Percentiles rank a stretch among this genome's conserved stretches.
These are phyloP conservation scores for Mollisia scopiformis DNA, from an alignment of 2,329 filamentous ascomycete species.

Conservation along the genomic window DNA sequence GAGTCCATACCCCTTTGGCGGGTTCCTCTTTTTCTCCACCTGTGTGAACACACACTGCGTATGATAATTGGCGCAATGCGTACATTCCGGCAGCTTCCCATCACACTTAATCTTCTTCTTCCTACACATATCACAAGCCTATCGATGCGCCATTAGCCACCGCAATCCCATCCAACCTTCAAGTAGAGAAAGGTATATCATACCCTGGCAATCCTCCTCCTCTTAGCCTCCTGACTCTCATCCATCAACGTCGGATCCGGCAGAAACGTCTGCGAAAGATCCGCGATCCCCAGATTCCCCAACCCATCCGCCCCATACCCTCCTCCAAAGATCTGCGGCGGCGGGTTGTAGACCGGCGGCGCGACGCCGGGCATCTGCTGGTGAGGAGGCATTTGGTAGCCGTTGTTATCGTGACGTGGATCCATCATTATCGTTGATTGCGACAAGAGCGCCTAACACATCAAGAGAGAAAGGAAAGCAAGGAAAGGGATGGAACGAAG, in stretches of 20 bases:
- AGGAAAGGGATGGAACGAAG: neutral
- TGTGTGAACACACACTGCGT: conserved; percentile 97
- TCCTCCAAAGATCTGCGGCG: conserved; percentile 71
- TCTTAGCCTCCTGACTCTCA: conserved; percentile 76
- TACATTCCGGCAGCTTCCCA: conserved; percentile 91
- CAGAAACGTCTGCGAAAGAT: conserved; percentile 59
- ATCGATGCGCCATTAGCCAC: conserved; percentile 36
- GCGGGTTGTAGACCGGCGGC: conserved; percentile 66
- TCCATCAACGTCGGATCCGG: conserved; percentile 60
- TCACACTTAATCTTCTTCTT: conserved; percentile 99
- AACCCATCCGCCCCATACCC: conserved; percentile 59
- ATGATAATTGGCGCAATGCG: conserved; percentile 97
- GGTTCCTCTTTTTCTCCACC: conserved; percentile 97
- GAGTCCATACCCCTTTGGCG: conserved; percentile 82
- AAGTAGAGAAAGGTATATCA: conserved; percentile 35
- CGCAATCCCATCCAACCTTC: neutral
- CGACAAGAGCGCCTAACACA: no score
- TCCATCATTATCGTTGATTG: conserved; percentile 29
- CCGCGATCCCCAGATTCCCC: conserved; percentile 58
- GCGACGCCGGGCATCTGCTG: conserved; percentile 52
- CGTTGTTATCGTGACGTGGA: conserved; percentile 42
- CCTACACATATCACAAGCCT: conserved; percentile 74
- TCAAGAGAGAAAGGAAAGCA: neutral
- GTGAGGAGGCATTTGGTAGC: conserved; percentile 58
- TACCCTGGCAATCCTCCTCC: conserved; percentile 63